Conservation (phyloP, 2,329 filamentous ascomycete genomes). For the Claviceps arundinis region DNA sequence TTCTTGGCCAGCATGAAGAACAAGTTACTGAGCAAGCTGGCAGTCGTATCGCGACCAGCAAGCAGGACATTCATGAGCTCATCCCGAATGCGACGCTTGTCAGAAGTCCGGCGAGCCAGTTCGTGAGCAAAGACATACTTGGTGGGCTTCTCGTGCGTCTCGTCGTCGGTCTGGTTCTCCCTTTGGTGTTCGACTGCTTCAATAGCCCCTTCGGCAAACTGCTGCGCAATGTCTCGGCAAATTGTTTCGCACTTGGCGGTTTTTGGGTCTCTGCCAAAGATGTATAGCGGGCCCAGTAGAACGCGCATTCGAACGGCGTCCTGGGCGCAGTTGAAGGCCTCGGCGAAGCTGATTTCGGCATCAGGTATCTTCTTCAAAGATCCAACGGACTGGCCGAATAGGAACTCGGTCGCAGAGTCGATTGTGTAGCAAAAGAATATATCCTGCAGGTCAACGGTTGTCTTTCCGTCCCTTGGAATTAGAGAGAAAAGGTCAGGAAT, state of each 20-base stretch:
- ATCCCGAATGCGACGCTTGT: constrained; percentile 13
- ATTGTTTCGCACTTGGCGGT: constrained; percentile 48
- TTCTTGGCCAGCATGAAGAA: constrained; percentile 27
- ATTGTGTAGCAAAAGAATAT: constrained; percentile 36
- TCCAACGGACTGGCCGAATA: constrained; percentile 45
- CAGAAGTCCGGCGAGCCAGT: constrained; percentile 19
- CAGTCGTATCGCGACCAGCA: constrained; percentile 43
- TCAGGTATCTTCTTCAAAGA: constrained; percentile 11
- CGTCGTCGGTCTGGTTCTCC: constrained; percentile 13
- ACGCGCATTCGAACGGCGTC: constrained; percentile 18
- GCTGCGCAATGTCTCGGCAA: constrained; percentile 1
- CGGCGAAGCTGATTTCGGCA: constrained; percentile 14
- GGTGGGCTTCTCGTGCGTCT: constrained; percentile 3
- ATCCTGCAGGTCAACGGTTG: constrained; percentile 28
- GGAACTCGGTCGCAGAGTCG: constrained; percentile 38
- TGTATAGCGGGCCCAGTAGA: constrained; percentile 30
- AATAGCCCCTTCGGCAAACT: constrained; percentile 58
- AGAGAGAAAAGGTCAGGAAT: constrained; percentile 11
- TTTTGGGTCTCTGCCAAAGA: constrained; percentile 48
- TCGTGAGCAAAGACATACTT: constrained; percentile 21
- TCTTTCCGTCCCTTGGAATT: constrained; percentile 21
- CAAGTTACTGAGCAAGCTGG: constrained; percentile 33
- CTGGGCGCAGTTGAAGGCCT: constrained; percentile 6
- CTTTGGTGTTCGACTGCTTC: constrained; percentile 27
- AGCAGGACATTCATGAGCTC: constrained; percentile 28